Base-by-base conservation (phyloP, 345 rosid species). In the Laguncularia racemosa region DNA sequence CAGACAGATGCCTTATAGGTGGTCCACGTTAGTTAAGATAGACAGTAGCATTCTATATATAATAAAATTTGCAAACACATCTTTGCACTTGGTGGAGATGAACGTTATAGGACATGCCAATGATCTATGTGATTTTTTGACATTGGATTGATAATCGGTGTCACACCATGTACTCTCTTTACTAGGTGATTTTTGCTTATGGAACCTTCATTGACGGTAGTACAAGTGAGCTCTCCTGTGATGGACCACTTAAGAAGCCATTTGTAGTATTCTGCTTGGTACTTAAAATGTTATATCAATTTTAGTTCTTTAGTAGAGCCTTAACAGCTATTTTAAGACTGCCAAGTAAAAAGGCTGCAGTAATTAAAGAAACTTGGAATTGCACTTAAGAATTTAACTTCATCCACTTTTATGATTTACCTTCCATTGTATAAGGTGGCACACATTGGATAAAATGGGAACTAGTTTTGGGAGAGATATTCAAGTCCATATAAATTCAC, bases 391-490 rank as follows among this genome's bases (percentile, higher is more conserved):
- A 33, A 33, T 33, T 8, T 3, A 4, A 33, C 40, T 33, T 6
- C 26, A 23, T 23, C 26, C 26, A 23, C 40, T 33, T 33, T 1
- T n/a, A n/a, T n/a, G n/a, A n/a, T n/a, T n/a, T n/a, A n/a, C n/a
- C n/a, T n/a, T n/a, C n/a, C 40, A 33, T 8, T 33, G 40, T 60
- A 46, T 75, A 80, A 85, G 89, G 89, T 21, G 85, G 89, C 50
- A 73, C 81, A 0, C 89, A 83, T 44, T 83, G 89, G 85, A 83
- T 82, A 20, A 85, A 83, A 46, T 83, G 89, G 89, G 89, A 80
- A 53, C 70, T 83, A 38, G 84, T 83, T 63, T 73, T 83, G 12
- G 85, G 85, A 52, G 85, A 80, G 67, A 70, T 83, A 66, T 59
- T 83, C 58, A 76, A 74, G 60, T 57, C 70, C 51, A 60, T 83